Evolutionary conservation across 345 rosid genomes (phyloP).

Genomic region (Durio zibethinus): DNA sequence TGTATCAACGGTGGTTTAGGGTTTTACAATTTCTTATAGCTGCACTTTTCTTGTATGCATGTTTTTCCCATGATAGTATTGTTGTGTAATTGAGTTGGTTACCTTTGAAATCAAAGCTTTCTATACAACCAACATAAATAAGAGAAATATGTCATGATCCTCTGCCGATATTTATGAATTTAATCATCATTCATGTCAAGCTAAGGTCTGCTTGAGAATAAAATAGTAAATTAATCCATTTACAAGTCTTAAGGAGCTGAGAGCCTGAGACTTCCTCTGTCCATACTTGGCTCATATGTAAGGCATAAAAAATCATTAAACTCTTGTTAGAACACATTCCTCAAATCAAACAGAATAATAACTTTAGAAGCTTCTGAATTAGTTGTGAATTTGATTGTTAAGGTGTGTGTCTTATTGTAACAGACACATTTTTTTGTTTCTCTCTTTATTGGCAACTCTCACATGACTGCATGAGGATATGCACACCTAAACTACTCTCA

Average conservation of each 20-base stretch:
- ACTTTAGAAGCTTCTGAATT: not conserved
- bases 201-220: not conserved
- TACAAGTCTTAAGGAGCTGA: not conserved
- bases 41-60: not conserved
- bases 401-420: not conserved
- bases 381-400: not conserved
- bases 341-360: not conserved
- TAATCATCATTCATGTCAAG: not conserved
- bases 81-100: not conserved
- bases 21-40: not conserved
- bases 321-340: not conserved
- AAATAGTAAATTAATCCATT: slow-evolving; percentile 7
- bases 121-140: not conserved
- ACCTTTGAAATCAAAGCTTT: not conserved
- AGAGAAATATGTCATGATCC: not conserved
- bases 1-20: not conserved
- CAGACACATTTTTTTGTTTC: not conserved
- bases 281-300: not conserved
- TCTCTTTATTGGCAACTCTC: not conserved
- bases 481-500: not conserved
- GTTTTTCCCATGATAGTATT: not conserved
- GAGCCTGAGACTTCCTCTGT: not conserved
- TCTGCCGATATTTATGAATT: not conserved
- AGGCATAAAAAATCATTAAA: not conserved
- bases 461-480: not conserved